Base-by-base conservation (phyloP, 1,284 basidiomycete species). In the Tilletia horrida region DNA sequence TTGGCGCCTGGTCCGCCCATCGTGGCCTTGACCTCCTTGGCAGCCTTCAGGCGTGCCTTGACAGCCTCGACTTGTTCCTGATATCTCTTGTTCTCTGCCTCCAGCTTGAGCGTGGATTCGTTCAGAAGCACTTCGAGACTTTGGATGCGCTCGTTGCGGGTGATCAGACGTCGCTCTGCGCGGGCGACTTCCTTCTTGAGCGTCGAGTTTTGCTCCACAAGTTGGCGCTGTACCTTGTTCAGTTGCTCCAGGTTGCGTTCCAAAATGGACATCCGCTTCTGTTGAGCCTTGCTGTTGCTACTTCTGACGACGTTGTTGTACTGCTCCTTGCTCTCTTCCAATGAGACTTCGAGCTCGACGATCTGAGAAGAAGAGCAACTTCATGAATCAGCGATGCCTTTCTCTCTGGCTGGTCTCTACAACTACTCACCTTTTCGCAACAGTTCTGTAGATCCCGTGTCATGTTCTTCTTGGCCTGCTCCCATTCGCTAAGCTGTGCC, bases 391-490 rank as follows among this genome's bases (percentile, higher is more conserved):
- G 31, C 14, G 8, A 9, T 6, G 3, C 16, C 35, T 40, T 40
- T 40, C 11, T 40, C 35, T 40, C 11, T 40, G 35, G 4, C 35
- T 40, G 35, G 6, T 11, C 11, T 40, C 35, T 11, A 40, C 35
- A 40, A 21, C 29, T 66, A 52, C 85, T 71, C 67, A 92, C 93
- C 89, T 98, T 98, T 86, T 99, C 96, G 83, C 96, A 99, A 57
- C 96, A 93, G 83, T 98, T 97, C 85, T 97, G 96, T 73, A 99
- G 85, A 85, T 98, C 96, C 62, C 93, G 90, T 91, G 98, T 97
- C 74, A 99, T 87, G 69, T 91, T 95, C 86, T 97, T 96, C 88
- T 98, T 98, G 81, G 97, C 93, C 43, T 91, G 90, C 82, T 99
- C 96, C 82, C 98, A 99, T 82, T 99, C 96, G 73, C 93, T 91